Base-by-base conservation (phyloP, 371 early-diverging fungal species). In the Mortierella sp. region DNA sequence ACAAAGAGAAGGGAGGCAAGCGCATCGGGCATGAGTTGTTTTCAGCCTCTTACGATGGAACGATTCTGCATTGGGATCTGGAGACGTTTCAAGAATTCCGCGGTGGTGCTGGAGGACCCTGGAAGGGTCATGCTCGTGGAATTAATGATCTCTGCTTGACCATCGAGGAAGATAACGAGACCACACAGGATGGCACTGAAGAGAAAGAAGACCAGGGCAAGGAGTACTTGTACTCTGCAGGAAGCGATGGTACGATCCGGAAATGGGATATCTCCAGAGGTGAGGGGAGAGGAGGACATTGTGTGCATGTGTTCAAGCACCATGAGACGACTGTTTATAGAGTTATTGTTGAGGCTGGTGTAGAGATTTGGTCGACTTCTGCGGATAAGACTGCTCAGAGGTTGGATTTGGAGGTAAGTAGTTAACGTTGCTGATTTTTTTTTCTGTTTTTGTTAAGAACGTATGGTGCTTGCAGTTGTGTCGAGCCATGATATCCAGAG, bases 331-430 rank as follows among this genome's bases (percentile, higher is more conserved):
- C 86, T 6, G 80, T 85, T 0, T 82, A 82, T 68, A 77, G 63
- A 26, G 60, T 82, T 14, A 31, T 80, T 72, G 82, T 82, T 19
- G 80, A 79, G 9, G 65, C 74, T 38, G 65, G 65, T 5, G 65
- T 55, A 5, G 86, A 85, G 78, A 82, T 85, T 34, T 85, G 86
- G 87, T 79, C 84, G 58, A 95, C 91, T 0, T 96, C 96, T 2
- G 96, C 96, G 3, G 97, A 97, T 78, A 96, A 95, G 74, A 94
- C 94, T 0, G 95, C 91, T 2, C 91, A 92, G 79, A 88, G 96
- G 76, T 78, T 86, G 13, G 87, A 86, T 38, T 70, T 86, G 31
- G 87, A 86, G 77, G 85, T 93, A 90, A 70, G 42, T 38, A 38
- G 5, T 38, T 38, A 5, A 1, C 42, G 42, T 38, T 38, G 42